phyloP scores from a whole-genome alignment of 768 basidiomycete genomes.

The Trametes sanguinea region DNA sequence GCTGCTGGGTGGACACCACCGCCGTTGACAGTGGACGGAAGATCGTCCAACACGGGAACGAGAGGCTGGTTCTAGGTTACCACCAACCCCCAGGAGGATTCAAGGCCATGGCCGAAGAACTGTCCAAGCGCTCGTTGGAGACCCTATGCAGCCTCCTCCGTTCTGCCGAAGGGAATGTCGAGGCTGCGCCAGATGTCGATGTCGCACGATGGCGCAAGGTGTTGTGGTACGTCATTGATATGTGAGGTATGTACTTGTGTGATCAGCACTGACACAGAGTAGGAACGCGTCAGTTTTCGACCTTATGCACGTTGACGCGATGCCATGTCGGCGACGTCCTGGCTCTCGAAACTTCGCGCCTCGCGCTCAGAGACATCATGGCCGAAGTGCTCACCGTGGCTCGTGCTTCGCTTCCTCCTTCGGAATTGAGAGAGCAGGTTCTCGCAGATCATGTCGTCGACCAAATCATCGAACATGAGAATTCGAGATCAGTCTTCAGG shows the following conservation, averaged over 20 bases:
- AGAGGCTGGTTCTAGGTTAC: slow-evolving; percentile 32
- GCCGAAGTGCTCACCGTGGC: slow-evolving; percentile 35
- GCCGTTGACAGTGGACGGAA: slow-evolving; percentile 30
- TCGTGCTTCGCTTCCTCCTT: slow-evolving; percentile 21
- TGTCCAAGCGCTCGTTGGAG: slow-evolving; percentile 20
- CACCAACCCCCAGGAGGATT: slow-evolving; percentile 23
- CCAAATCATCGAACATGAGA: slow-evolving; percentile 29
- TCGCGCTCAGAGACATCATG: slow-evolving; percentile 31
- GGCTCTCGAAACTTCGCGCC: slow-evolving; percentile 20
- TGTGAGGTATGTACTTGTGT: neutral
- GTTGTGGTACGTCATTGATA: slow-evolving; percentile 26
- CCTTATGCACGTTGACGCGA: slow-evolving; percentile 33
- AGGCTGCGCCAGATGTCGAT: slow-evolving; percentile 31
- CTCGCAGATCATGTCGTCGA: slow-evolving; percentile 30
- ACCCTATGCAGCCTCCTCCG: slow-evolving; percentile 26
- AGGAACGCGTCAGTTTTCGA: slow-evolving; percentile 38
- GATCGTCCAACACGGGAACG: slow-evolving; percentile 30
- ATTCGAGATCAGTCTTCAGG: slow-evolving; percentile 31
- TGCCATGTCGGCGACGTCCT: slow-evolving; percentile 31
- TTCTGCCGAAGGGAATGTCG: slow-evolving; percentile 26
- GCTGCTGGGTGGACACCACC: slow-evolving; percentile 39
- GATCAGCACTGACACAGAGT: neutral
- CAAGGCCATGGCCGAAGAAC: slow-evolving; percentile 1
- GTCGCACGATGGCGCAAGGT: slow-evolving; percentile 35
- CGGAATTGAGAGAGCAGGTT: slow-evolving; percentile 10